phyloP scores from a whole-genome alignment of 192 early-diverging fungal genomes.

The Linnemannia schmuckeri region DNA sequence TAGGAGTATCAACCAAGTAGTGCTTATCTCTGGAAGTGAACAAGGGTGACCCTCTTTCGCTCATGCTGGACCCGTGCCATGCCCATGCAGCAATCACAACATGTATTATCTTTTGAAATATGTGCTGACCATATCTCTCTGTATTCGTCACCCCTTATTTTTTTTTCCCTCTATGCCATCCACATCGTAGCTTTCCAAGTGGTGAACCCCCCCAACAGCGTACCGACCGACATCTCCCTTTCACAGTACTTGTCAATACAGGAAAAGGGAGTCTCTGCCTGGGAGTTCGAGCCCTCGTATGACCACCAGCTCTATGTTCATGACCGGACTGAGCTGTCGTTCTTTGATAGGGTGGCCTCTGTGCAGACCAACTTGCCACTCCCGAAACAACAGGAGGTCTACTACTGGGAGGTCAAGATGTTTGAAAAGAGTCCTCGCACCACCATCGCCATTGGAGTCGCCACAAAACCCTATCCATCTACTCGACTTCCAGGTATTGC shows the following conservation, averaged over 20 bases:
- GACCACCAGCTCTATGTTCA: slow-evolving; percentile 71
- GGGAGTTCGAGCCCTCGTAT: slow-evolving; percentile 82
- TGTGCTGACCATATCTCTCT: background rate
- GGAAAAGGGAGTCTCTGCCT: slow-evolving; percentile 88
- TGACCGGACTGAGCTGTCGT: slow-evolving; percentile 79
- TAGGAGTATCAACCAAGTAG: background rate
- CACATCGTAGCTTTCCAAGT: slow-evolving; percentile 73
- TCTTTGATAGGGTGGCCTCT: slow-evolving; percentile 79
- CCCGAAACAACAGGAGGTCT: slow-evolving; percentile 85
- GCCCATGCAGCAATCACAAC: background rate
- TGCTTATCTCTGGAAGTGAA: background rate
- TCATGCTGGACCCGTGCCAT: background rate
- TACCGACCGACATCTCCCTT: slow-evolving; percentile 80
- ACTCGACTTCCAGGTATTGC: slow-evolving; percentile 72
- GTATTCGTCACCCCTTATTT: background rate
- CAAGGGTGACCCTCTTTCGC: background rate
- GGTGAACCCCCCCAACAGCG: slow-evolving; percentile 79
- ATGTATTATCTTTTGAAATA: background rate
- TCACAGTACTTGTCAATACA: slow-evolving; percentile 81
- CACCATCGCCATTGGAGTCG: slow-evolving; percentile 77
- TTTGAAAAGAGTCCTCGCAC: slow-evolving; percentile 79
- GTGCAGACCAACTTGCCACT: slow-evolving; percentile 86
- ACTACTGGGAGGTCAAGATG: slow-evolving; percentile 89
- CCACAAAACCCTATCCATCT: slow-evolving; percentile 82
- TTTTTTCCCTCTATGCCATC: background rate